Evolutionary conservation across 176 grass and related monocot genomes (phyloP).

Genomic region (bread wheat (Triticum aestivum)): DNA sequence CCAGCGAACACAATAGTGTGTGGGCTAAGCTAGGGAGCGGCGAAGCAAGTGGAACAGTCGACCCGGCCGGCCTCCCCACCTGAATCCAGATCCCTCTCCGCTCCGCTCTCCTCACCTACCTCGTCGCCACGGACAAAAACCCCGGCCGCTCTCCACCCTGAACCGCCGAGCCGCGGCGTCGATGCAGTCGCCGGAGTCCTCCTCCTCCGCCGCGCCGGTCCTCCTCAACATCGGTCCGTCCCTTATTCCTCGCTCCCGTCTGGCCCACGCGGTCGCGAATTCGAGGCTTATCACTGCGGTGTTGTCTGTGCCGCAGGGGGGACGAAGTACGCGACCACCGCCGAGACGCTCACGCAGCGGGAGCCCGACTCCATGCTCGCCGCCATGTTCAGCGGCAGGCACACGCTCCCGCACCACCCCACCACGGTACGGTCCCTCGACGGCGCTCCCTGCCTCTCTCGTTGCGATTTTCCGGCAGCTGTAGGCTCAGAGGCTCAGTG

Average conservation of each 20-base stretch:
- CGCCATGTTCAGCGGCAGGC: conserved; percentile 93
- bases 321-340: conserved; percentile 72
- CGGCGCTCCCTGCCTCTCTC: background rate
- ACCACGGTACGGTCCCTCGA: conserved; percentile 36
- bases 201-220: conserved; percentile 43
- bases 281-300: background rate
- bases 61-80: conserved; percentile 13
- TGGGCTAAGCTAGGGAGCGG: background rate
- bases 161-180: background rate
- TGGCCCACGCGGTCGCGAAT: background rate
- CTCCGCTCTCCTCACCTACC: background rate
- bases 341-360: conserved; percentile 85
- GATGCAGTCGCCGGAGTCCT: conserved; percentile 39
- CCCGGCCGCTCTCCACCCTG: conserved; percentile 16
- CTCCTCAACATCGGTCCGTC: conserved; percentile 67
- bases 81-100: conserved; percentile 12
- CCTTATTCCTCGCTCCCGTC: background rate
- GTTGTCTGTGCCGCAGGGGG: conserved; percentile 51
- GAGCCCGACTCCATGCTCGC: conserved; percentile 88
- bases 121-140: background rate
- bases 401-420: conserved; percentile 53
- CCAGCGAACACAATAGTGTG: background rate
- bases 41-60: conserved; percentile 11
- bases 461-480: background rate
- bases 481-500: background rate